phyloP scores from a whole-genome alignment of 768 basidiomycete species.

The Mycena leptocephala region DNA sequence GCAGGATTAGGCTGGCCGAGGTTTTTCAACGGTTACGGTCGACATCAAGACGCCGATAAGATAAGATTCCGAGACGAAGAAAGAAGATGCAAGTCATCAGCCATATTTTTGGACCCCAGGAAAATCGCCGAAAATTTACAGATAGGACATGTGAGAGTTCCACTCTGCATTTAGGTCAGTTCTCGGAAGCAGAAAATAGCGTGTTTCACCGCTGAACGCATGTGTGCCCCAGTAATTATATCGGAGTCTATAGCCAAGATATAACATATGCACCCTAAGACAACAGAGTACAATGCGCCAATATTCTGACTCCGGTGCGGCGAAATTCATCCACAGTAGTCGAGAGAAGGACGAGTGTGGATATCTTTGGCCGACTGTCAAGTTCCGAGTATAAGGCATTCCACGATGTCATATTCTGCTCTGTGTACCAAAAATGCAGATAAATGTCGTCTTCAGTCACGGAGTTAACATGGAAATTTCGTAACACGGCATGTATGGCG shows the following conservation, averaged over 20 bases:
- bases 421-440: not conserved
- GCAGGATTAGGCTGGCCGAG: not conserved
- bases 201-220: constrained; percentile 4
- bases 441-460: too few species aligned
- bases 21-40: constrained; percentile 13
- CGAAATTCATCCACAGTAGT: not conserved
- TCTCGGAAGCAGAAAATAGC: not conserved
- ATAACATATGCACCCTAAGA: too few species aligned
- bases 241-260: too few species aligned
- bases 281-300: not conserved
- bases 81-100: not conserved
- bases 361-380: not conserved
- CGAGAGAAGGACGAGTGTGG: not conserved
- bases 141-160: not conserved
- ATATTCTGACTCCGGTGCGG: not conserved
- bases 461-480: too few species aligned
- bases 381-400: too few species aligned
- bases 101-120: not conserved
- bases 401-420: too few species aligned
- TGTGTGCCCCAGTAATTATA: too few species aligned
- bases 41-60: not conserved
- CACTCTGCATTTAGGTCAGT: not conserved
- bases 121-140: not conserved
- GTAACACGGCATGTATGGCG: too few species aligned
- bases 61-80: constrained; percentile 16